These are phyloP conservation scores for Dalechampia spathulata DNA, from an alignment of 441 rosid genomes.

Conservation along the genomic window DNA sequence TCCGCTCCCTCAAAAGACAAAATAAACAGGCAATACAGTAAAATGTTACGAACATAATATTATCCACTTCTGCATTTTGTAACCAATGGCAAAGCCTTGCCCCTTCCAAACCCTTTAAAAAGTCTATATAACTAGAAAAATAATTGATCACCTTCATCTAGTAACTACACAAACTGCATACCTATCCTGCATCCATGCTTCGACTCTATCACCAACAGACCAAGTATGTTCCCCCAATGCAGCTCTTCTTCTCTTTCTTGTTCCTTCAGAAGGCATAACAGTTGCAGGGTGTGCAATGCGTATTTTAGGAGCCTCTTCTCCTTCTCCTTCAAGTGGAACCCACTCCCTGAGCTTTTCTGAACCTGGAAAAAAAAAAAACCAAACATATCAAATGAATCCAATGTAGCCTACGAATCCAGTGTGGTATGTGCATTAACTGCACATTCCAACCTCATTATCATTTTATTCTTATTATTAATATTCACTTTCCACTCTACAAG, in stretches of 20 bases:
- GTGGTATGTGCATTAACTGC: background rate
- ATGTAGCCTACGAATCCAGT: no score
- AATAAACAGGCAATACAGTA: no score
- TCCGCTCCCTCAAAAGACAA: no score
- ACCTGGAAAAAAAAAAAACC: conserved; percentile 32
- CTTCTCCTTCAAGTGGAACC: conserved; percentile 60
- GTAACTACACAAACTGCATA: conserved; percentile 18
- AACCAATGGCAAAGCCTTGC: no score
- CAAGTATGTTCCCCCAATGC: conserved; percentile 67
- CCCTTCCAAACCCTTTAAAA: no score
- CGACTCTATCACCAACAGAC: conserved; percentile 90
- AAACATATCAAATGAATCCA: conserved; percentile 4
- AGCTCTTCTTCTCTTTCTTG: conserved; percentile 92
- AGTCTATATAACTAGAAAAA: no score
- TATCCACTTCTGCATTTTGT: no score
- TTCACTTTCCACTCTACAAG: no score
- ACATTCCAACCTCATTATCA: no score
- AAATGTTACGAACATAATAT: no score
- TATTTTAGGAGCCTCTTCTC: conserved; percentile 56
- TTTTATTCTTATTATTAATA: no score
- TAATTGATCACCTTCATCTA: no score
- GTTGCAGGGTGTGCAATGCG: conserved; percentile 66
- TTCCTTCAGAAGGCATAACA: conserved; percentile 74
- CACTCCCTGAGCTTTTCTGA: conserved; percentile 79
- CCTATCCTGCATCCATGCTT: conserved; percentile 88